A percentile compares a stretch with the other conserved stretches of the same genome.
Evolutionary conservation across 1,139 yeast species (phyloP).

Genomic region (Pneumocystis oryctolagi): DNA sequence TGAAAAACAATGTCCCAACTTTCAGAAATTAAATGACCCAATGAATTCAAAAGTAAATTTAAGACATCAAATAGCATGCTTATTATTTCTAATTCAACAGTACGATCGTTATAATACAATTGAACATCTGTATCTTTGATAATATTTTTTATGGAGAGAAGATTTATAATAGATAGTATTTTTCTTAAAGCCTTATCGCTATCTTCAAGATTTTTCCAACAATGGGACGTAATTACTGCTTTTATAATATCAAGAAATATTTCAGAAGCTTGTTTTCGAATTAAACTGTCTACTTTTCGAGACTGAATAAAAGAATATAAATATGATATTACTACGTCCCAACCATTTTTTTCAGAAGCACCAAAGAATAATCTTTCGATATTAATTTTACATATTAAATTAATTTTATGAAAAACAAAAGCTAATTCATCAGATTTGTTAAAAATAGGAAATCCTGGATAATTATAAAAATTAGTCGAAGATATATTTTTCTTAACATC

Average conservation of each 20-base stretch:
- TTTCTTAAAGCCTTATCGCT: constrained; percentile 13
- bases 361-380: constrained; percentile 34
- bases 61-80: constrained; percentile 47
- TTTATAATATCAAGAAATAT: constrained; percentile 15
- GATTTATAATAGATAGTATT: constrained; percentile 12
- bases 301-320: constrained; percentile 34
- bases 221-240: constrained; percentile 18
- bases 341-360: constrained; percentile 22
- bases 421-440: constrained; percentile 20
- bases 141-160: constrained; percentile 12
- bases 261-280: constrained; percentile 16
- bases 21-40: constrained; percentile 43
- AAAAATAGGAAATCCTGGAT: background rate
- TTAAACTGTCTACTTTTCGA: constrained; percentile 17
- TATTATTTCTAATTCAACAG: constrained; percentile 38
- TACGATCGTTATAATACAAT: constrained; percentile 10
- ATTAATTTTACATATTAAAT: constrained; percentile 37
- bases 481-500: background rate
- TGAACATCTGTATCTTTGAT: constrained; percentile 11
- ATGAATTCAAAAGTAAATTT: constrained; percentile 57
- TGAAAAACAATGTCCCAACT: constrained; percentile 64
- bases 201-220: constrained; percentile 21
- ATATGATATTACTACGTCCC: constrained; percentile 35
- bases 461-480: background rate
- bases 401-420: constrained; percentile 27